Percentiles rank a stretch among this genome's conserved stretches.
Conservation (phyloP, 257 asterid species). For the Jacaranda mimosifolia region DNA sequence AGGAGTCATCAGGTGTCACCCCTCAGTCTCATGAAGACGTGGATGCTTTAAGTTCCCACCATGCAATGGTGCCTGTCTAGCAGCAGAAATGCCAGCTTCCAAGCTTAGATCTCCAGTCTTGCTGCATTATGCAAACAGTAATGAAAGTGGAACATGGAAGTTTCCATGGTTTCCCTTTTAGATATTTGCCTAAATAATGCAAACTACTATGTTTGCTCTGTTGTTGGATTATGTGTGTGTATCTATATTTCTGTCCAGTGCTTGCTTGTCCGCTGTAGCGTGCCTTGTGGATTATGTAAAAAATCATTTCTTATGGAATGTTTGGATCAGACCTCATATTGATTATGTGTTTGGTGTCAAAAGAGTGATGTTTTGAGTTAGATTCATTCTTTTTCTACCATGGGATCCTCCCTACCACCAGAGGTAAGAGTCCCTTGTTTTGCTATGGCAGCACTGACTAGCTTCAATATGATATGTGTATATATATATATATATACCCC, state of each 20-base stretch:
- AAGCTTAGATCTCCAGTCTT: not conserved
- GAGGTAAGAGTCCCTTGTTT: too few relatives aligned
- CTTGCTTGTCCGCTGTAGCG: not conserved
- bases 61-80: constrained; percentile 71
- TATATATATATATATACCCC: too few relatives aligned
- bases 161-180: constrained; percentile 28
- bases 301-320: not conserved
- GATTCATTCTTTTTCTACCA: too few relatives aligned
- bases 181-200: constrained; percentile 45
- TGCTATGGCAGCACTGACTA: too few relatives aligned
- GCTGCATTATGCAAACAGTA: not conserved
- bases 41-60: constrained; percentile 62
- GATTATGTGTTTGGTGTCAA: not conserved
- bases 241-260: not conserved
- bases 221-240: constrained; percentile 38
- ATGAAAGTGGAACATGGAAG: not conserved
- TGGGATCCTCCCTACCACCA: too few relatives aligned
- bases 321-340: not conserved
- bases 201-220: constrained; percentile 45
- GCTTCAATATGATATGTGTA: too few relatives aligned
- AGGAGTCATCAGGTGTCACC: constrained; percentile 42
- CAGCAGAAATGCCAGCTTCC: constrained; percentile 29
- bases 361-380: not conserved
- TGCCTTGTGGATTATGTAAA: constrained; percentile 28
- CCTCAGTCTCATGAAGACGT: constrained; percentile 62